Percentiles rank a stretch among this genome's conserved stretches.
Evolutionary conservation across 1,284 basidiomycete species (phyloP).

Genomic region (Heterobasidion annosum): DNA sequence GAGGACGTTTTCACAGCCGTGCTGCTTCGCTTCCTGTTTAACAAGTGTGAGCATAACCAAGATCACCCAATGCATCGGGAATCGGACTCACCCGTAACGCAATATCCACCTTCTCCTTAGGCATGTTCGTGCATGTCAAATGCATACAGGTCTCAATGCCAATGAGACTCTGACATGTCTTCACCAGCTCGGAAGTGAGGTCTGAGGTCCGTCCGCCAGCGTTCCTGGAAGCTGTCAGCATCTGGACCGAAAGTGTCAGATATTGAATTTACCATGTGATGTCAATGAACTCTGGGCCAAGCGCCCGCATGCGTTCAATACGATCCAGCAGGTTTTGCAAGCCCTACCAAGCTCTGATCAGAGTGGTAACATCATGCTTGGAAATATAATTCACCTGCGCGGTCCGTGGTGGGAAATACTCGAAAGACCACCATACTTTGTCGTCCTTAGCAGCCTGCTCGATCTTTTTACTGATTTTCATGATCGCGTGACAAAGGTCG

Average conservation of each 20-base stretch:
- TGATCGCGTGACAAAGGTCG: slow-evolving; percentile 20
- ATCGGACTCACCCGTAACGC: slow-evolving; percentile 64
- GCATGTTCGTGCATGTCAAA: slow-evolving; percentile 98
- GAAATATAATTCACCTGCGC: slow-evolving; percentile 59
- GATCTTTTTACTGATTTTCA: slow-evolving; percentile 92
- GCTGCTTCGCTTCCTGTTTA: slow-evolving; percentile 77
- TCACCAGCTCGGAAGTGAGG: slow-evolving; percentile 90
- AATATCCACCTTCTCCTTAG: slow-evolving; percentile 86
- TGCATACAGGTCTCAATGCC: slow-evolving; percentile 98
- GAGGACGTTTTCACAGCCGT: slow-evolving; percentile 92
- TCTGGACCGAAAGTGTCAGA: slow-evolving; percentile 5
- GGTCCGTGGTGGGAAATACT: slow-evolving; percentile 93
- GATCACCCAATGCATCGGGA: background rate
- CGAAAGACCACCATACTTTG: slow-evolving; percentile 91
- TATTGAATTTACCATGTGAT: slow-evolving; percentile 75
- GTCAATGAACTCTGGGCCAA: slow-evolving; percentile 97
- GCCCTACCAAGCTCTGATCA: slow-evolving; percentile 40
- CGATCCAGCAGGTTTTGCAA: slow-evolving; percentile 93
- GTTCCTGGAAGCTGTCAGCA: slow-evolving; percentile 50
- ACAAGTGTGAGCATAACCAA: slow-evolving; percentile 13
- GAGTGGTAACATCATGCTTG: background rate
- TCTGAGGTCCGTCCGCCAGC: slow-evolving; percentile 93
- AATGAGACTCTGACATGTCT: slow-evolving; percentile 87
- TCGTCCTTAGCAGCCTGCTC: slow-evolving; percentile 75
- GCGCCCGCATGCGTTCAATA: slow-evolving; percentile 93